Conservation (phyloP, 768 basidiomycete species). For the Pisolithus microcarpus region DNA sequence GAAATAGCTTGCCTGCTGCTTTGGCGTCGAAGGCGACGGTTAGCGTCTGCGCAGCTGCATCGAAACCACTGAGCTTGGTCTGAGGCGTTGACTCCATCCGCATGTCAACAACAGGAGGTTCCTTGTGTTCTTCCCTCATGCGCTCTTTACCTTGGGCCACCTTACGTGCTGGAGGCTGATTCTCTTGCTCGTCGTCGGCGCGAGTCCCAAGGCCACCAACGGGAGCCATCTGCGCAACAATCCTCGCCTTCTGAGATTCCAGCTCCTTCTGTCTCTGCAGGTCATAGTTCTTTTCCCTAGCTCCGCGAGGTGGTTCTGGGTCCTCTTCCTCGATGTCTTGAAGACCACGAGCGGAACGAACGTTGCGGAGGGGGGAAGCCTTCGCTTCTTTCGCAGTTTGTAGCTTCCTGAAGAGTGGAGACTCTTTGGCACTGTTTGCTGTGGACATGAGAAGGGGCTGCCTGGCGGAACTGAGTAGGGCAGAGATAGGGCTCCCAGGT, state of each 20-base stretch:
- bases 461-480: slow-evolving; percentile 79
- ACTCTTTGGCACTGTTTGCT: slow-evolving; percentile 32
- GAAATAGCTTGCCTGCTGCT: slow-evolving; percentile 55
- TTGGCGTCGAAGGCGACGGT: slow-evolving; percentile 63
- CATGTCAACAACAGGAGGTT: slow-evolving; percentile 7
- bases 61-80: slow-evolving; percentile 51
- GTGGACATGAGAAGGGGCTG: slow-evolving; percentile 77
- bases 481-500: slow-evolving; percentile 90
- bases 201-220: slow-evolving; percentile 20
- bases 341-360: slow-evolving; percentile 34
- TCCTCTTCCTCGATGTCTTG: slow-evolving; percentile 44
- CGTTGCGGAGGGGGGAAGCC: slow-evolving; percentile 46
- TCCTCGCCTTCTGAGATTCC: slow-evolving; percentile 86
- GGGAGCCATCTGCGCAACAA: slow-evolving; percentile 90
- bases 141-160: slow-evolving; percentile 28
- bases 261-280: slow-evolving; percentile 60
- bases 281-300: slow-evolving; percentile 33
- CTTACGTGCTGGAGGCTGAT: slow-evolving; percentile 25
- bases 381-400: slow-evolving; percentile 45
- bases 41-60: slow-evolving; percentile 50
- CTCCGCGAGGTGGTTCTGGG: slow-evolving; percentile 33
- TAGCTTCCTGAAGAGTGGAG: slow-evolving; percentile 42
- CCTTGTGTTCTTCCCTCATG: slow-evolving; percentile 17
- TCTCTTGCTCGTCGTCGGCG: slow-evolving; percentile 31
- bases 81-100: slow-evolving; percentile 19